Base-by-base conservation (phyloP, 2,329 filamentous ascomycete species). In the Xylaria sp. region DNA sequence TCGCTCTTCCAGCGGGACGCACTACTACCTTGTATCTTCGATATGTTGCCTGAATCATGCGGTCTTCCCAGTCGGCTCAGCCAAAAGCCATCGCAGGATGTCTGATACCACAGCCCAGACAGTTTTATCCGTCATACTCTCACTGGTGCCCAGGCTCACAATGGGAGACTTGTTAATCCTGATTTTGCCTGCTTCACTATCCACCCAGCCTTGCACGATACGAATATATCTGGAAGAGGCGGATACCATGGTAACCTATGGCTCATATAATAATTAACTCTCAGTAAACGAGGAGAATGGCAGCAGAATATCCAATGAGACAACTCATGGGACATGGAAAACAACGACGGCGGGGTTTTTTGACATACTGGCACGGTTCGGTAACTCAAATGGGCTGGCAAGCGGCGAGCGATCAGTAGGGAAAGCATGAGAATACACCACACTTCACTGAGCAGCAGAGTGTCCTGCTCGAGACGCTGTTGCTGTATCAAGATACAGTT, bases 391-490 rank as follows among this genome's bases (percentile, higher is more conserved):
- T 46, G 28, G 49, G 13, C 2, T 0, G 49, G 23, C 10, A 20
- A 1, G 9, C 23, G 36, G 6, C 39, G 31, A 12, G 39, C 10
- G 39, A 48, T 15, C n/a, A 56, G 25, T 20, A 49, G 8, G n/a
- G n/a, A 9, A 48, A 48, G n/a, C n/a, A 48, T 23, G 13, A 63
- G 51, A 33, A 63, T 41, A 56, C 15, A 33, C 61, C 61, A 63
- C 39, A 55, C 61, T 31, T 63, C 61, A 49, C 61, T 63, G 39
- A 56, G 36, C 51, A 63, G 31, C 13, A 63, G 41, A 6, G 3
- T 48, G 39, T 56, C 13, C 39, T 56, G 51, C 3, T 48, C 31
- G 18, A 63, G 52, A 15, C 18, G 15, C 1, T 48, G 20, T 1
- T 20, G 3, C 41, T 56, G 51, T 28, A 15, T 2, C 25, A 63